A percentile compares a stretch with the other conserved stretches of the same genome.
These are phyloP conservation scores for Dalbergia oliveri DNA, from an alignment of 306 rosid species.

Conservation along the genomic window DNA sequence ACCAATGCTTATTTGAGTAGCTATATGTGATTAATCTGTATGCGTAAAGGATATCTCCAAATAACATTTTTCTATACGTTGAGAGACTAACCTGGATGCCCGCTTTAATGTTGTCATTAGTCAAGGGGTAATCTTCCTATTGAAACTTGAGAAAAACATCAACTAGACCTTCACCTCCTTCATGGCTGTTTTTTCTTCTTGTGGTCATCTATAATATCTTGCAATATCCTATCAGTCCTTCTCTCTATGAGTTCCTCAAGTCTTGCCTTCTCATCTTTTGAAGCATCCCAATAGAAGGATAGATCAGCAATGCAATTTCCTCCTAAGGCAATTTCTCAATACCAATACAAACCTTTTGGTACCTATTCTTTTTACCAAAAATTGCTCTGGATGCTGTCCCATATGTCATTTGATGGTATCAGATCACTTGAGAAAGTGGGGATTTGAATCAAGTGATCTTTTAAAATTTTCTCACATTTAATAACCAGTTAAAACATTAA, in stretches of 20 bases:
- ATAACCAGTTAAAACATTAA: too few relatives aligned
- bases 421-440: too few relatives aligned
- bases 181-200: too few relatives aligned
- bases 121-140: not conserved
- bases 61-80: not conserved
- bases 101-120: slow-evolving; percentile 46
- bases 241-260: slow-evolving; percentile 13
- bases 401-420: not conserved
- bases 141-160: slow-evolving; percentile 49
- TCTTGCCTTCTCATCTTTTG: not conserved
- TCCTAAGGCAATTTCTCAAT: slow-evolving; percentile 33
- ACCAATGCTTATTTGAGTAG: too few relatives aligned
- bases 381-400: slow-evolving; percentile 2
- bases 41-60: too few relatives aligned
- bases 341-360: slow-evolving; percentile 14
- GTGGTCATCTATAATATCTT: slow-evolving; percentile 40
- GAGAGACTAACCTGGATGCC: slow-evolving; percentile 34
- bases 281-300: slow-evolving; percentile 44
- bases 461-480: too few relatives aligned
- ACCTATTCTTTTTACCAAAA: slow-evolving; percentile 32
- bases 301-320: slow-evolving; percentile 40
- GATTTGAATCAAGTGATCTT: too few relatives aligned
- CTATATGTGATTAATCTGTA: too few relatives aligned
- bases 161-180: slow-evolving; percentile 43
- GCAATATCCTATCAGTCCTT: slow-evolving; percentile 38